Base-by-base conservation (phyloP, 202 grass and related monocot species). In the Zizania palustris region DNA sequence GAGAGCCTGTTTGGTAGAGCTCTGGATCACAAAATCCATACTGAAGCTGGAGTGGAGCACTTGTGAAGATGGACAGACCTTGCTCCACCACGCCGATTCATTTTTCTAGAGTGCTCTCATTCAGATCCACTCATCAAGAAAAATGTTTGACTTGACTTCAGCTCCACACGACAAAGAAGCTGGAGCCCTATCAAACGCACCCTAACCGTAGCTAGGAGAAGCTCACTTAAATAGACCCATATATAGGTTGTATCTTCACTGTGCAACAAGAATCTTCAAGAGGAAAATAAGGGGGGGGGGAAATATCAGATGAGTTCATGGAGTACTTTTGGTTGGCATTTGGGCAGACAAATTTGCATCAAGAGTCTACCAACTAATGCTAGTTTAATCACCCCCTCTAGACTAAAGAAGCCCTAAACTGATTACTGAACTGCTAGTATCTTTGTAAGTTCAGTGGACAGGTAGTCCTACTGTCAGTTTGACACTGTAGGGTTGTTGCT, bases 391-490 rank as follows among this genome's bases (percentile, higher is more conserved):
- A 20, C 0, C 39, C 64, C 13, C 40, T 22, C 2, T 13, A 45
- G 18, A 7, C 18, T 67, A 45, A 6, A 44, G 28, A 28, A 28
- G 28, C 42, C 1, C 51, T 55, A n/a, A 3, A 55, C 51, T 55
- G 51, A 20, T 55, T 3, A 55, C 51, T 55, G 51, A 55, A 55
- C 20, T 15, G 6, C 43, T 1, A 11, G n/a, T 12, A 49, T 22
- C 45, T 71, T 53, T 42, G 7, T 42, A 42, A 45, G 41, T 45
- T 53, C 37, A 71, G 46, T 38, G 33, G 7, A 15, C 9, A 71
- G 67, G 46, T 71, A 53, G 67, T 71, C 45, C 46, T 70, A 51
- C 49, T 54, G 51, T 71, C 33, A 12, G 67, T 71, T 71, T 53
- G 46, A 35, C 43, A 34, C 11, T 68, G n/a, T 43, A 5, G 22